Evolutionary conservation across 2,329 filamentous ascomycete genomes (phyloP), one percentile per base, ranked within the genome.

Genomic region (Arthrobotrys sphaeroides): DNA sequence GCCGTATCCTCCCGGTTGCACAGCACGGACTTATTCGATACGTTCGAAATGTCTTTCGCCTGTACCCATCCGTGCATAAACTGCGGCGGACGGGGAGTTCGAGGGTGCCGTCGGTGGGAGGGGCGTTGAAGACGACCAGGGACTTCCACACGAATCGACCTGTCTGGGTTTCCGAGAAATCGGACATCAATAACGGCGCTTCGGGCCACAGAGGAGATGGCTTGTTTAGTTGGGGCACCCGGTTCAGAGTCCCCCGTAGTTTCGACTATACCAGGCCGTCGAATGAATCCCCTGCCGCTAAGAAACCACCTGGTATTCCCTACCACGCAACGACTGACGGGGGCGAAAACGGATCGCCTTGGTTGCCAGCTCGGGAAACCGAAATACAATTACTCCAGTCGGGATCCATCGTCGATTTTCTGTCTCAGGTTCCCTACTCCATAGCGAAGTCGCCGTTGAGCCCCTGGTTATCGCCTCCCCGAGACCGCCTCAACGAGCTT

Each of bases 181-280:
- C 40, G 10, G 12, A 28, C 9, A 33, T 4, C 5, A 18, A 42
- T 9, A 10, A 26, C n/a, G 22, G 31, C 2, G 6, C n/a, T n/a
- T 26, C 69, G 4, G 9, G 38, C 1, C 22, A 31, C 12, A 22
- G 12, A 18, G 5, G 47, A 10, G 36, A 42, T n/a, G 31, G 55
- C 0, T 28, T 74, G 1, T 74, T 74, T 42, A 74, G 70, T 16
- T 74, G 70, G 70, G 64, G 69, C 12, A 45, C 53, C 10, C 51
- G 36, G 24, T 10, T 61, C n/a, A 18, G 42, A 51, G 12, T 2
- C 3, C 18, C 18, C 22, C 31, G 13, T 12, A n/a, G 40, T 20
- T 57, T 68, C 20, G 28, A 42, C 22, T 60, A 59, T 36, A 28
- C 64, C 5, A 13, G 31, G 47, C 31, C 45, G 51, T 45, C 42